Evolutionary conservation across 108 stramenopile genomes (phyloP).

Genomic region (Aurantiochytrium sp.): DNA sequence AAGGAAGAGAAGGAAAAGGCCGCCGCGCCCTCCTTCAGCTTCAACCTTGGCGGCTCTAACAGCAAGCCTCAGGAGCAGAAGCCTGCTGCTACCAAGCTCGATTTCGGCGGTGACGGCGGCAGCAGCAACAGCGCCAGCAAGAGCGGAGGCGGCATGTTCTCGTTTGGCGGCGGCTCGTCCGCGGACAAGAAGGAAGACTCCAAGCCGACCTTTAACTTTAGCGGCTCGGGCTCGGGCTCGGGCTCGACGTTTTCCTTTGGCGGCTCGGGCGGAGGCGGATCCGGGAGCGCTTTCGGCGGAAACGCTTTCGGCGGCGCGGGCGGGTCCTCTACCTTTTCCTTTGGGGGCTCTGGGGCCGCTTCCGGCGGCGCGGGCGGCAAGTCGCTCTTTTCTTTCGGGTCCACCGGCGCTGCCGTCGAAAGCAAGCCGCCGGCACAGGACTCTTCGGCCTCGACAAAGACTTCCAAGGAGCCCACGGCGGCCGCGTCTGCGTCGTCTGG

Average conservation of each 20-base stretch:
- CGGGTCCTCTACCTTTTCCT: background rate
- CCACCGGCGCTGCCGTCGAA: background rate
- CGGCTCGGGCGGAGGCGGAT: background rate
- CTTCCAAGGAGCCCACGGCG: background rate
- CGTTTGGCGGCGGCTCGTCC: too few relatives aligned
- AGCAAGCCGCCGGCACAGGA: background rate
- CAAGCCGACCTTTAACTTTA: background rate
- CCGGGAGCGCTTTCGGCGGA: too few relatives aligned
- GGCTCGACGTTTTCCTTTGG: background rate
- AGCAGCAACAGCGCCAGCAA: background rate
- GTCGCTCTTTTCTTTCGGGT: background rate
- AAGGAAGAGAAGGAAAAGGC: background rate
- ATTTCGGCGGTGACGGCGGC: background rate
- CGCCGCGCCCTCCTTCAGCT: background rate
- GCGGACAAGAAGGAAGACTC: too few relatives aligned
- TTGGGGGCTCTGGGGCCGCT: background rate
- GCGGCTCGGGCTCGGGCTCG: background rate
- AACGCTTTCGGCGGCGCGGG: too few relatives aligned
- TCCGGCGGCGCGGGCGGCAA: background rate
- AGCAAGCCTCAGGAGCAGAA: too few relatives aligned
- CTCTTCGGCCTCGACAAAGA: background rate
- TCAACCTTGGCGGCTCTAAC: slow-evolving; percentile 1
- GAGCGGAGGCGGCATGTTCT: too few relatives aligned
- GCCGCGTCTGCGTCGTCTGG: background rate
- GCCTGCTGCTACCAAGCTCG: background rate